Conservation (phyloP, 495 filamentous ascomycete genomes). For the Aspergillus baeticus region DNA sequence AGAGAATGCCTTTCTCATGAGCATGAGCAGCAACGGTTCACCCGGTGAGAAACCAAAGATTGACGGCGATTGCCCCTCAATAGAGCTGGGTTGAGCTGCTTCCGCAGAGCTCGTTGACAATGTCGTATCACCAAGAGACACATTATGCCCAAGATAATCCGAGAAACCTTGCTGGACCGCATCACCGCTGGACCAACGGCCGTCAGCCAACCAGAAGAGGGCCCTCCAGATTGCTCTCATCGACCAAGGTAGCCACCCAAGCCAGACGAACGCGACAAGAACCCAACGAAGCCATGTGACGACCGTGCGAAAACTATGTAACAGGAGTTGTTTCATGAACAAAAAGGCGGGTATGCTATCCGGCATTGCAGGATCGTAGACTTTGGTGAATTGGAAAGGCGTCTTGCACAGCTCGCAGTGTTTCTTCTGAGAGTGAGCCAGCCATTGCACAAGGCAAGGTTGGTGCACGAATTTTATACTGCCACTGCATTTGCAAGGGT, state of each 20-base stretch:
- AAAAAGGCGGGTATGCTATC: constrained; percentile 72
- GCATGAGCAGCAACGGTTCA: constrained; percentile 49
- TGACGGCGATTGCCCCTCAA: constrained; percentile 34
- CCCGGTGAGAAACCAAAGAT: constrained; percentile 41
- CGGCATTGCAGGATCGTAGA: constrained; percentile 94
- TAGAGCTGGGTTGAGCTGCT: constrained; percentile 25
- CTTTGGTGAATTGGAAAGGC: constrained; percentile 93
- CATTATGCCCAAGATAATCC: constrained; percentile 14
- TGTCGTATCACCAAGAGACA: constrained; percentile 26
- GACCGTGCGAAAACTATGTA: constrained; percentile 67
- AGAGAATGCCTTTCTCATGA: constrained; percentile 46
- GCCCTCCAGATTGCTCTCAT: constrained; percentile 90
- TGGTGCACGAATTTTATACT: constrained; percentile 99
- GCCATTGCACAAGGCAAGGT: constrained; percentile 96
- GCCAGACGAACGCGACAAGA: constrained; percentile 84
- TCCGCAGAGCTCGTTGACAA: constrained; percentile 23
- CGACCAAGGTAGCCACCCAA: constrained; percentile 82
- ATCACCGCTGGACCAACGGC: constrained; percentile 65
- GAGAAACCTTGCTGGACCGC: constrained; percentile 23
- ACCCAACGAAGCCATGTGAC: constrained; percentile 73
- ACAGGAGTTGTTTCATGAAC: constrained; percentile 71
- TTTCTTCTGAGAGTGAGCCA: constrained; percentile 97
- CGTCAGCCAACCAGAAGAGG: constrained; percentile 94
- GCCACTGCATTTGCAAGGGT: constrained; percentile 97
- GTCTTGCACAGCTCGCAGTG: constrained; percentile 99